Percentiles rank a stretch among this genome's conserved stretches.
Conservation (phyloP, 2,329 filamentous ascomycete species). For the Cryphonectria nitschkei region DNA sequence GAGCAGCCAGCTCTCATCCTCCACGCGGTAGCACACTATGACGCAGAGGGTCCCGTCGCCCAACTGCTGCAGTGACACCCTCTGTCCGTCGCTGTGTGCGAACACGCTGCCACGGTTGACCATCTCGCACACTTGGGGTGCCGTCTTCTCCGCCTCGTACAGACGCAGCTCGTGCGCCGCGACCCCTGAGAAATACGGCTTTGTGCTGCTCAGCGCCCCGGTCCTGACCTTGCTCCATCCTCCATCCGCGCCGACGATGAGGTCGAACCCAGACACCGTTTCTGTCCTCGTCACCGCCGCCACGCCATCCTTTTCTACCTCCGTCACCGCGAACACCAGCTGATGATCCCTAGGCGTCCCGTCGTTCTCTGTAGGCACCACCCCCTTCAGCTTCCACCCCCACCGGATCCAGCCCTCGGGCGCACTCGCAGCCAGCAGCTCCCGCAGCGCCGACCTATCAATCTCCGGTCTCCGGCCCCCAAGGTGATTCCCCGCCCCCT, state of each 20-base stretch:
- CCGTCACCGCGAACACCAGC: conserved; percentile 41
- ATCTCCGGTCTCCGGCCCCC: conserved; percentile 53
- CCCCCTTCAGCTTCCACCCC: conserved; percentile 47
- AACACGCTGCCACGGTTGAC: conserved; percentile 55
- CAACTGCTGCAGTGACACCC: conserved; percentile 48
- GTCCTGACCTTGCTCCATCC: conserved; percentile 41
- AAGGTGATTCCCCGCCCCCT: conserved; percentile 23
- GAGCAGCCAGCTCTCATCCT: conserved; percentile 43
- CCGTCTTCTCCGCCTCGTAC: conserved; percentile 44
- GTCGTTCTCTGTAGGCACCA: conserved; percentile 39
- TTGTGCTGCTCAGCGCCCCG: conserved; percentile 40
- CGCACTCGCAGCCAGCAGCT: conserved; percentile 50
- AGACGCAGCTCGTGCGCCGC: conserved; percentile 47
- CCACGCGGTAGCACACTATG: conserved; percentile 43
- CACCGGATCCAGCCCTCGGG: conserved; percentile 50
- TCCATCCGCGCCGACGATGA: conserved; percentile 42
- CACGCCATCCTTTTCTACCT: background rate
- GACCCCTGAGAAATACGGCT: conserved; percentile 52
- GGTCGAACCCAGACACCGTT: conserved; percentile 43
- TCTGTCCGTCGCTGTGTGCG: conserved; percentile 45
- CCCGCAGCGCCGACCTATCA: conserved; percentile 50
- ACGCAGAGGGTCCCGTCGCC: conserved; percentile 54
- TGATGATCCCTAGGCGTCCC: conserved; percentile 31
- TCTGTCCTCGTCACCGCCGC: conserved; percentile 34
- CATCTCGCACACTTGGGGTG: conserved; percentile 47